Evolutionary conservation across 352 stramenopile species (phyloP).

Genomic region (Pythium guiyangense): DNA sequence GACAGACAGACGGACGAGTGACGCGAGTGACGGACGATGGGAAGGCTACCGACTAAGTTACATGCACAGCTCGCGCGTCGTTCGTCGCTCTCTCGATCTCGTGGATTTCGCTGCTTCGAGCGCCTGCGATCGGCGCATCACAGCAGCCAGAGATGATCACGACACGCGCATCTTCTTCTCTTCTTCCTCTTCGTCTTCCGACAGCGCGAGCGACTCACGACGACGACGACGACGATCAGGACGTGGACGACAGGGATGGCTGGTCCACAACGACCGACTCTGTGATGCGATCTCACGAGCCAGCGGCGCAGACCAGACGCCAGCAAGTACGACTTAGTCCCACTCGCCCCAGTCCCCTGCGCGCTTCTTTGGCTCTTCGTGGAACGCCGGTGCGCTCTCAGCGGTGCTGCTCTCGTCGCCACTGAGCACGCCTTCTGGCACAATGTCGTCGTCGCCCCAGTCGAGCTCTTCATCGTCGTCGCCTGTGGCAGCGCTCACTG

Average conservation of each 20-base stretch:
- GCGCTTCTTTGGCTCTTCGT: slow-evolving; percentile 32
- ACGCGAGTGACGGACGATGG: background rate
- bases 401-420: slow-evolving; percentile 11
- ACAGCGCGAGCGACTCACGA: too few relatives aligned
- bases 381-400: slow-evolving; percentile 13
- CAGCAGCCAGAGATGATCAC: too few relatives aligned
- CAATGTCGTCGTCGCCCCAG: slow-evolving; percentile 60
- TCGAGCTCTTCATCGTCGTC: slow-evolving; percentile 47
- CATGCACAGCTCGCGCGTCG: slow-evolving; percentile 1
- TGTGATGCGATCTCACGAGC: slow-evolving; percentile 4
- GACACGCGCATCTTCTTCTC: too few relatives aligned
- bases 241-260: too few relatives aligned
- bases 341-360: slow-evolving; percentile 69
- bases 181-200: too few relatives aligned
- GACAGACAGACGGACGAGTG: too few relatives aligned
- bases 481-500: slow-evolving; percentile 3
- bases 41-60: slow-evolving; percentile 14
- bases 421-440: slow-evolving; percentile 17
- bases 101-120: background rate
- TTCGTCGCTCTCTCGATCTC: background rate
- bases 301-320: background rate
- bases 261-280: background rate
- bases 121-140: background rate
- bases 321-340: slow-evolving; percentile 29
- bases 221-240: too few relatives aligned